phyloP scores from a whole-genome alignment of 176 grass and related monocot genomes.

The Phoenix dactylifera region DNA sequence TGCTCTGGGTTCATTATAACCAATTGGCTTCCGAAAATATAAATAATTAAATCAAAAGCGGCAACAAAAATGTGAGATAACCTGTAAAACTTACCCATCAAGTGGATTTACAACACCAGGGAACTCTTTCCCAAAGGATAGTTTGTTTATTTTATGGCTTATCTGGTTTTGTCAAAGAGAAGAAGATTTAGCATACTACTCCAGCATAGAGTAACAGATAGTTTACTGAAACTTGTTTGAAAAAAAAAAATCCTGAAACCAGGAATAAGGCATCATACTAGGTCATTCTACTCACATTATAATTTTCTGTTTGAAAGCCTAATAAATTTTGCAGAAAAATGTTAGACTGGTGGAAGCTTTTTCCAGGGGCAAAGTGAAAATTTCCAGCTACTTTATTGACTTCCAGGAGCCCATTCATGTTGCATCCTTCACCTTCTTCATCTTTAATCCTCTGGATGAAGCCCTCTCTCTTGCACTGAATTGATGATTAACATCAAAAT shows the following conservation, averaged over 20 bases:
- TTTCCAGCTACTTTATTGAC: slow-evolving; percentile 99
- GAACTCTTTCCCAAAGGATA: slow-evolving; percentile 96
- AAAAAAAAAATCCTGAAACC: no score
- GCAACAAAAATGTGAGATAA: slow-evolving; percentile 4
- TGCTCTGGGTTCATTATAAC: slow-evolving; percentile 47
- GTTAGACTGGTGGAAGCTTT: slow-evolving; percentile 78
- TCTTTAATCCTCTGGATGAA: slow-evolving; percentile 86
- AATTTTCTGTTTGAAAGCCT: slow-evolving; percentile 84
- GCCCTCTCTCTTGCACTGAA: slow-evolving; percentile 95
- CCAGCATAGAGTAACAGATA: no score
- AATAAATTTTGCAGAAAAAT: slow-evolving; percentile 90
- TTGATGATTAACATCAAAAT: neutral
- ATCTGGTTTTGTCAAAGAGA: slow-evolving; percentile 44
- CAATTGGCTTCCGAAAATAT: slow-evolving; percentile 13
- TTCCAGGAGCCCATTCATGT: slow-evolving; percentile 89
- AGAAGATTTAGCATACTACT: slow-evolving; percentile 9
- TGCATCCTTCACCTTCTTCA: slow-evolving; percentile 96
- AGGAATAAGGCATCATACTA: neutral
- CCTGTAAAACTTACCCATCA: slow-evolving; percentile 63
- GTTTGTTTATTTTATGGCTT: slow-evolving; percentile 99
- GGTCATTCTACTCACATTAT: slow-evolving; percentile 59
- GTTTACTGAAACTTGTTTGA: no score
- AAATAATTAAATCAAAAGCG: slow-evolving; percentile 23
- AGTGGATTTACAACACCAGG: slow-evolving; percentile 96
- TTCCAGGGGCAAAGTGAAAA: slow-evolving; percentile 98